Evolutionary conservation across 495 filamentous ascomycete species (phyloP).

Genomic region (Aspergillus campestris): DNA sequence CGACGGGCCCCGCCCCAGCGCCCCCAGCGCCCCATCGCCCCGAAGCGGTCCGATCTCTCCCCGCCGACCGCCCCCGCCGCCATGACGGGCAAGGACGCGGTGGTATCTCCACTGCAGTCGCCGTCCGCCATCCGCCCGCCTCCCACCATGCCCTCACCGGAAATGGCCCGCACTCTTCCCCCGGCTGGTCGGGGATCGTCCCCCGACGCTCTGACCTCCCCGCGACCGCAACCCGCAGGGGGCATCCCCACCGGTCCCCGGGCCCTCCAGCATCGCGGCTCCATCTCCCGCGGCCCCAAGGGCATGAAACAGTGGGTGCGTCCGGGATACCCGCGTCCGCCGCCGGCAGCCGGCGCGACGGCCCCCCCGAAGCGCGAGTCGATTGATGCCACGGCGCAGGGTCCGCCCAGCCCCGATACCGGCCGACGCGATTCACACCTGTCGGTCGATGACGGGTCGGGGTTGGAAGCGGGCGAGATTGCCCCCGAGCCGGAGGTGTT

Average conservation of each 20-base stretch:
- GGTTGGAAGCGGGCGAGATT: slow-evolving; percentile 10
- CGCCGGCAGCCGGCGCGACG: slow-evolving; percentile 18
- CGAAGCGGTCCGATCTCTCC: slow-evolving; percentile 23
- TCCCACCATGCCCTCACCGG: slow-evolving; percentile 18
- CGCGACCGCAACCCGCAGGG: slow-evolving; percentile 40
- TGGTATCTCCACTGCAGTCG: slow-evolving; percentile 9
- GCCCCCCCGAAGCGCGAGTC: slow-evolving; percentile 29
- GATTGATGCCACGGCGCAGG: slow-evolving; percentile 34
- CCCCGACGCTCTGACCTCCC: slow-evolving; percentile 33
- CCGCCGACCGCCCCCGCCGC: slow-evolving; percentile 37
- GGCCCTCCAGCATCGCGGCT: slow-evolving; percentile 36
- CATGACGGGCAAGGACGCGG: slow-evolving; percentile 24
- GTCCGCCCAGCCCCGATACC: slow-evolving; percentile 14
- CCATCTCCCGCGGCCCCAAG: slow-evolving; percentile 28
- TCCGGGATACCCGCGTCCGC: slow-evolving; percentile 31
- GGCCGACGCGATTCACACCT: slow-evolving; percentile 8
- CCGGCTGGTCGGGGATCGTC: slow-evolving; percentile 24
- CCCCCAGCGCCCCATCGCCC: too few relatives aligned
- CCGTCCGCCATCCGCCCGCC: slow-evolving; percentile 14
- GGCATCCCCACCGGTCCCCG: slow-evolving; percentile 52
- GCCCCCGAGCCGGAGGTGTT: not conserved
- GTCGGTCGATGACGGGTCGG: slow-evolving; percentile 4
- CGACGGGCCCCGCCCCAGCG: slow-evolving; percentile 9
- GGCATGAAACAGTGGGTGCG: slow-evolving; percentile 57
- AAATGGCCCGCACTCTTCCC: slow-evolving; percentile 19